A percentile compares a stretch with the other conserved stretches of the same genome.
Evolutionary conservation across 257 asterid genomes (phyloP).

Genomic region (Perilla frutescens): DNA sequence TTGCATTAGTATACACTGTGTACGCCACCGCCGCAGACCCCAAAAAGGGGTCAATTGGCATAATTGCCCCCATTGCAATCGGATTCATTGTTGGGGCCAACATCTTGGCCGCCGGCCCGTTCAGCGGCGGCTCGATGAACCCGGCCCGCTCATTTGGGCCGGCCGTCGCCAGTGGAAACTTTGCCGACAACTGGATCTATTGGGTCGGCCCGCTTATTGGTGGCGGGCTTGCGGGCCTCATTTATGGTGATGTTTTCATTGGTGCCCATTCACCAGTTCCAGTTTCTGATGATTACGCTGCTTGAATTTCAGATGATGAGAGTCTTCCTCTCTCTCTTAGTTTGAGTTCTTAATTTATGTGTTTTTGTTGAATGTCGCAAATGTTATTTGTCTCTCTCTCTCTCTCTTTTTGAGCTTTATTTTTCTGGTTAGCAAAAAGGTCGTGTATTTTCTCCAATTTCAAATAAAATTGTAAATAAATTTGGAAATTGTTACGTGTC

Average conservation of each 20-base stretch:
- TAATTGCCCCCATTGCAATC: conserved; percentile 74
- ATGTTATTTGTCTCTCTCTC: not conserved
- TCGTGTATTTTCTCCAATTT: conserved; percentile 25
- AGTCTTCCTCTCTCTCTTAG: not conserved
- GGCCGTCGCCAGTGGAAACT: conserved; percentile 62
- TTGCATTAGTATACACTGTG: conserved; percentile 74
- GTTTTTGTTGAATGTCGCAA: not conserved
- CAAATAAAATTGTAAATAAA: conserved; percentile 29
- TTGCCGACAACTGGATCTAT: conserved; percentile 61
- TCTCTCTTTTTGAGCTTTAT: not conserved
- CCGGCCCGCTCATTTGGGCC: conserved; percentile 89
- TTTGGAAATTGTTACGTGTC: not conserved
- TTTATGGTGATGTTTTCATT: conserved; percentile 63
- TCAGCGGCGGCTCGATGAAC: conserved; percentile 84
- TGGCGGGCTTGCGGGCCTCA: conserved; percentile 75
- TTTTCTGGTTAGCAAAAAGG: conserved; percentile 3
- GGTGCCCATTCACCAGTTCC: conserved; percentile 48
- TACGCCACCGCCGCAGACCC: conserved; percentile 89
- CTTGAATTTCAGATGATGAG: not conserved
- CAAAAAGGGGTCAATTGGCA: conserved; percentile 70
- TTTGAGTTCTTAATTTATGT: not conserved
- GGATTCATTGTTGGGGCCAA: conserved; percentile 83
- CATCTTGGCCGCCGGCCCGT: conserved; percentile 80
- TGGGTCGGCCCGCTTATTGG: conserved; percentile 88
- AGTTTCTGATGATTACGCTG: conserved; percentile 52